phyloP scores from a whole-genome alignment of 768 basidiomycete species.

The Thelephora ganbajun region DNA sequence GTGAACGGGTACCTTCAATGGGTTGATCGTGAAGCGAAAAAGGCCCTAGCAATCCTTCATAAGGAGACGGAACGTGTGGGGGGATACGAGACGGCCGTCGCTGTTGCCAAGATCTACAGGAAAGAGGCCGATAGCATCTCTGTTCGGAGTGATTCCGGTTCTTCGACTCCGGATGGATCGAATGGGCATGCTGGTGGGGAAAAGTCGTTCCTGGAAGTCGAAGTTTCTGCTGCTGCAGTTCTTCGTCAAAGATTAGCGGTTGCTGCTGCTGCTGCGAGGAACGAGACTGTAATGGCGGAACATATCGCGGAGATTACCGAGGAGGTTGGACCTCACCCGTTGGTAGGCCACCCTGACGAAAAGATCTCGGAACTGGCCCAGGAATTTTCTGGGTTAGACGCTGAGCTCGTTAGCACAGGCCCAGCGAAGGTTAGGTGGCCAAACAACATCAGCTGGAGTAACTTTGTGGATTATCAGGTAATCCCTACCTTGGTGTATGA shows the following conservation, averaged over 20 bases:
- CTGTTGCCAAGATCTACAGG: constrained; percentile 31
- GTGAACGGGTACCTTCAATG: constrained; percentile 74
- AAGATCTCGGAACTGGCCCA: constrained; percentile 55
- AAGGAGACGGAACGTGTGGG: constrained; percentile 36
- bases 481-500: constrained; percentile 93
- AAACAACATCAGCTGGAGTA: constrained; percentile 64
- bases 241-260: constrained; percentile 41
- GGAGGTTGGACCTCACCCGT: constrained; percentile 24
- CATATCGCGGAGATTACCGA: background rate
- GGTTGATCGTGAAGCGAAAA: constrained; percentile 31
- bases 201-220: constrained; percentile 30
- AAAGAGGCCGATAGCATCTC: constrained; percentile 23
- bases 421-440: constrained; percentile 64
- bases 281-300: background rate
- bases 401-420: constrained; percentile 65
- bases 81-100: constrained; percentile 52
- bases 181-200: constrained; percentile 28
- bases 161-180: constrained; percentile 12
- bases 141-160: constrained; percentile 10
- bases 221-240: constrained; percentile 33
- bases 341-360: constrained; percentile 53
- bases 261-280: background rate
- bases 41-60: constrained; percentile 29
- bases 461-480: constrained; percentile 77
- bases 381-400: constrained; percentile 62